Evolutionary conservation across 768 basidiomycete genomes (phyloP).

Genomic region (Candolleomyces eurysporus): DNA sequence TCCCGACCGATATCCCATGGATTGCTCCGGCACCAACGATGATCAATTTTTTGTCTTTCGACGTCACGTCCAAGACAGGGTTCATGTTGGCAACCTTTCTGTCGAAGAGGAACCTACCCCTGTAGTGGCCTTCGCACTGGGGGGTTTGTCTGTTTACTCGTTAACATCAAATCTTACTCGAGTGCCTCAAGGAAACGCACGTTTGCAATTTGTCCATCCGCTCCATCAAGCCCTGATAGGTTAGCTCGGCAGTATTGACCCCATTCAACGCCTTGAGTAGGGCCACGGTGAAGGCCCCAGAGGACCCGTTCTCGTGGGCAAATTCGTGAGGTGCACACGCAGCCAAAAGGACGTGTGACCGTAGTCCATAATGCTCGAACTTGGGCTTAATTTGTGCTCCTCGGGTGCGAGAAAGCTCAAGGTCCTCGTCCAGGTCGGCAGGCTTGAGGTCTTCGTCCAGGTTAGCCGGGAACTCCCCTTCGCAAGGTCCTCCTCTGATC

Average conservation of each 20-base stretch:
- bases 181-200: neutral
- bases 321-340: slow-evolving; percentile 10
- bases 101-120: slow-evolving; percentile 11
- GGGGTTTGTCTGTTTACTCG: slow-evolving; percentile 13
- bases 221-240: slow-evolving; percentile 10
- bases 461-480: neutral
- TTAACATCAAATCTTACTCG: neutral
- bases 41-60: no score
- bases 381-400: neutral
- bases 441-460: slow-evolving; percentile 2
- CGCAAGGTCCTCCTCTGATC: neutral
- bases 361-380: neutral
- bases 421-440: neutral
- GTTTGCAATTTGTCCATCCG: neutral
- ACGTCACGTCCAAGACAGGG: neutral
- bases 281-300: slow-evolving; percentile 13
- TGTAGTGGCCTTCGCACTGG: slow-evolving; percentile 16
- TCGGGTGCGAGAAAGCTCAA: neutral
- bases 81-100: slow-evolving; percentile 1
- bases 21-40: no score
- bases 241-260: neutral
- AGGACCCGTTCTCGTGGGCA: slow-evolving; percentile 7
- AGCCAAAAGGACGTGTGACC: slow-evolving; percentile 15
- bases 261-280: slow-evolving; percentile 7
- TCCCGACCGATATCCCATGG: no score